Conservation (phyloP, 345 rosid species). For the Aurinia saxatilis region DNA sequence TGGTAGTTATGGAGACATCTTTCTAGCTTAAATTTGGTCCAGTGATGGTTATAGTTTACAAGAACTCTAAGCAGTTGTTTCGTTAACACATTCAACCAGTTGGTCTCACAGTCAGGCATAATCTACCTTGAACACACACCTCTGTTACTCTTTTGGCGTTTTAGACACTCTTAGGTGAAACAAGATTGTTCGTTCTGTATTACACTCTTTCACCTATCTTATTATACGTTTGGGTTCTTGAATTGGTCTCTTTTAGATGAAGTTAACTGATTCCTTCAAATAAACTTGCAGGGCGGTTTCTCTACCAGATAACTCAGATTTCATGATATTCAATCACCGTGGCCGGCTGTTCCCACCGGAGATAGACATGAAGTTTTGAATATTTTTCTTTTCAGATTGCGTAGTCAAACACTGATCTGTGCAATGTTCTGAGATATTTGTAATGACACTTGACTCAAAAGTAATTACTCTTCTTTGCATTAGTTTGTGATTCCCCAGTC, state of each 20-base stretch:
- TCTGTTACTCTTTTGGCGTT: not conserved
- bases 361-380: constrained; percentile 43
- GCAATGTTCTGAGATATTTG: constrained; percentile 2
- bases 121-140: not conserved
- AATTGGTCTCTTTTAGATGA: constrained; percentile 13
- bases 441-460: not conserved
- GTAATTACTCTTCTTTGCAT: constrained; percentile 3
- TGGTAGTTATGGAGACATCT: no score
- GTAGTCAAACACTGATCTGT: constrained; percentile 1
- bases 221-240: not conserved
- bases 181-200: not conserved
- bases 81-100: not conserved
- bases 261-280: not conserved
- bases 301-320: constrained; percentile 72
- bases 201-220: not conserved
- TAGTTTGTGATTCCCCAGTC: not conserved
- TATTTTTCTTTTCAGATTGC: not conserved
- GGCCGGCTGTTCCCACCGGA: constrained; percentile 45
- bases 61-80: not conserved
- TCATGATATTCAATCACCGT: constrained; percentile 87
- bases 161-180: no score
- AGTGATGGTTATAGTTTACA: not conserved
- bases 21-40: no score
- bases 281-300: constrained; percentile 66
- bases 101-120: not conserved